Evolutionary conservation across 257 asterid species (phyloP).

Genomic region (Lithospermum erythrorhizon): DNA sequence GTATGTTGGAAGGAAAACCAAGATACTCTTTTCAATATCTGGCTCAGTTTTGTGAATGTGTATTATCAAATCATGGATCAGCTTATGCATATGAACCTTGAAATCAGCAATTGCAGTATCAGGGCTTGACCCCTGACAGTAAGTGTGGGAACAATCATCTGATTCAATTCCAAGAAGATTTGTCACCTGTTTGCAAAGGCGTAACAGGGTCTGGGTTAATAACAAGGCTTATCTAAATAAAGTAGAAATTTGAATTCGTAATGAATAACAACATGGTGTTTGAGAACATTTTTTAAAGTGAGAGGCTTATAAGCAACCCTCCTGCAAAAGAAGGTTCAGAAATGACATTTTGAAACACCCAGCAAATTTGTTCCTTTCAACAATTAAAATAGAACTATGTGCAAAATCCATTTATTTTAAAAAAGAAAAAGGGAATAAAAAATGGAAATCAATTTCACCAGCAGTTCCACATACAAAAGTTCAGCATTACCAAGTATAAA

Average conservation of each 20-base stretch:
- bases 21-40: slow-evolving; percentile 92
- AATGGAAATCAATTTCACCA: not conserved
- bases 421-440: not conserved
- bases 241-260: not conserved
- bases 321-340: no score
- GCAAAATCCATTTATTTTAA: not conserved
- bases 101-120: slow-evolving; percentile 44
- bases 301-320: no score
- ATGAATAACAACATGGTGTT: not conserved
- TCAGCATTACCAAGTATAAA: not conserved
- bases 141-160: slow-evolving; percentile 40
- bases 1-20: slow-evolving; percentile 91
- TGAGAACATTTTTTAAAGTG: not conserved
- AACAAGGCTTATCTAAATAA: not conserved
- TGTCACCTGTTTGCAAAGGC: slow-evolving; percentile 37
- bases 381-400: not conserved
- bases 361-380: not conserved
- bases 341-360: no score
- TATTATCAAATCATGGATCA: slow-evolving; percentile 70
- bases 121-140: slow-evolving; percentile 79
- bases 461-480: not conserved
- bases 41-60: slow-evolving; percentile 77
- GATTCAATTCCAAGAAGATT: slow-evolving; percentile 53
- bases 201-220: slow-evolving; percentile 4
- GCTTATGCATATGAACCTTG: slow-evolving; percentile 56